Evolutionary conservation across 2,329 filamentous ascomycete species (phyloP), one percentile per base, ranked within the genome.

Genomic region (Colletotrichum chlorophyti): DNA sequence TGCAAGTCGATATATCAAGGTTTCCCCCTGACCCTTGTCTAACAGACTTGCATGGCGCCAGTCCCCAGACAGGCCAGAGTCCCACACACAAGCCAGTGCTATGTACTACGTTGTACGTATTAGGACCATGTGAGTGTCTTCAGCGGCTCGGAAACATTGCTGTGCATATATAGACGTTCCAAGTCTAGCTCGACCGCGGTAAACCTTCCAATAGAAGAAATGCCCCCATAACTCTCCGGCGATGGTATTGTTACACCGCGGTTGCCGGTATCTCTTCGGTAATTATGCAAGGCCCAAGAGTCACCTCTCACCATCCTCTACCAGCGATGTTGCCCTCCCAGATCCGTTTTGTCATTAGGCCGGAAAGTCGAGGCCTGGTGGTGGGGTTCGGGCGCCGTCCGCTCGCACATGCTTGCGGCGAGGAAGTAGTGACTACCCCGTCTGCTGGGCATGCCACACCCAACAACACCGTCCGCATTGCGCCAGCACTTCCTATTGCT

Each of bases 201-300:
- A 14, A 37, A 45, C 43, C 35, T 49, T 38, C 31, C 29, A 38
- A 29, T 34, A 41, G 37, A 19, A 32, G 37, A 2, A 21, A 15
- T 31, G 24, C 6, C 24, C 24, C 31, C 31, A 29, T 35, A 14
- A 23, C 14, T 29, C 11, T 7, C 15, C 29, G 34, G 53, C 24
- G 14, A 12, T 55, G 27, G 48, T n/a, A 9, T 19, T 41, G 26
- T 35, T 31, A 32, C 35, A 41, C 14, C 10, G 17, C 19, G 21
- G 23, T 9, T 29, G 11, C 24, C 43, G 34, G 24, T 17, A 42
- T 35, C 42, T 47, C 31, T 17, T 23, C 27, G 34, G 32, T 38
- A 12, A 45, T 52, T n/a, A 53, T 58, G 54, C 49, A 53, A 58
- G 54, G 35, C 35, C 42, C 50, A 29, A 27, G 21, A 41, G 29